Conservation (phyloP, 2,329 filamentous ascomycete species). For the Sclerotinia glacialis region DNA sequence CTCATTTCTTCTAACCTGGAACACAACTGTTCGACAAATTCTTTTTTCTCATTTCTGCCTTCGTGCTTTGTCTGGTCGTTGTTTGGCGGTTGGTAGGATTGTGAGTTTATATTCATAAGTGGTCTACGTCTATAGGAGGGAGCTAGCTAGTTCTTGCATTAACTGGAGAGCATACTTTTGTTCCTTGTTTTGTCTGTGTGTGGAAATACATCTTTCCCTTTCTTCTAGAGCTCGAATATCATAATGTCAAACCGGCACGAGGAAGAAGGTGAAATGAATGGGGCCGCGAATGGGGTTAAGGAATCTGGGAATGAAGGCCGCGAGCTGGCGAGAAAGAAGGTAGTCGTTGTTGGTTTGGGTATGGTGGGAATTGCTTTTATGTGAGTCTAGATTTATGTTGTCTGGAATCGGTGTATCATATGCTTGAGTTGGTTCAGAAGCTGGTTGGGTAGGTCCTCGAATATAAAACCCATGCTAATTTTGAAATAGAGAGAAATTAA, state of each 20-base stretch:
- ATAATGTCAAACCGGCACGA: conserved; percentile 37
- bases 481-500: conserved; percentile 70
- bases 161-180: neutral
- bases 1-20: no score
- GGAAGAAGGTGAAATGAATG: conserved; percentile 28
- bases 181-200: neutral
- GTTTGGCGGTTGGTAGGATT: neutral
- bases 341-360: conserved; percentile 82
- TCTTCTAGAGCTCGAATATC: neutral
- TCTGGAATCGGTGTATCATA: no score
- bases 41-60: neutral
- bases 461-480: neutral
- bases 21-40: neutral
- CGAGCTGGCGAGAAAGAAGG: conserved; percentile 52
- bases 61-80: neutral
- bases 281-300: conserved; percentile 31
- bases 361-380: conserved; percentile 92
- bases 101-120: neutral
- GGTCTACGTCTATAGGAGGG: neutral
- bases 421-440: no score
- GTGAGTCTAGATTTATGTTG: conserved; percentile 49
- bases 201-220: neutral
- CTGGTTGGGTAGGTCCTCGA: no score
- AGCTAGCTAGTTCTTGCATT: neutral
- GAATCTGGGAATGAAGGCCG: conserved; percentile 31